Base-by-base conservation (phyloP, 768 basidiomycete species). In the Pleurotus cornucopiae region DNA sequence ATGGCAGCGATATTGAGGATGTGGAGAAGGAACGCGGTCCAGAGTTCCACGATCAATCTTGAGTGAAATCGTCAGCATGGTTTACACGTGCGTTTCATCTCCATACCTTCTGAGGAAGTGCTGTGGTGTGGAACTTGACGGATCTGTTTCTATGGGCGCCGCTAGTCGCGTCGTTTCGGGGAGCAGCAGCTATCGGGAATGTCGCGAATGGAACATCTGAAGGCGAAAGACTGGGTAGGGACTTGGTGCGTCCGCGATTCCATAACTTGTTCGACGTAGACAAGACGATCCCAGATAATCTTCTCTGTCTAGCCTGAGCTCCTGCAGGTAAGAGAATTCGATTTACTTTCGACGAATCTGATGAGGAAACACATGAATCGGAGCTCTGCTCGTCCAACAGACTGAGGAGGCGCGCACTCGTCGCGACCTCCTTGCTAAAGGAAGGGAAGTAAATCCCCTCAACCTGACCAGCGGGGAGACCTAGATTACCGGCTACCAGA, bases 1-100 rank as follows among this genome's bases (percentile, higher is more conserved):
- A 23, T 63, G 58, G 5, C 64, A 60, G 4, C 64, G 41, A 7
- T 58, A 63, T 14, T 53, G 58, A 25, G 66, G 64, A n/a, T 64
- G 62, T 14, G 66, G 65, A 6, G 54, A 55, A 16, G 51, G 51
- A 5, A 41, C n/a, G 25, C 16, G 16, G 16, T n/a, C 21, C 23
- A 12, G 11, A 6, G n/a, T 25, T 5, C 23, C 18, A 26, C 23
- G n/a, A 14, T 23, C 46, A 23, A 6, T 20, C 46, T 47, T 14
- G 6, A 13, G 30, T 34, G 30, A 34, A 11, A 34, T 34, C 30
- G 4, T 34, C 30, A 34, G 30, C 11, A 1, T 34, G 9, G 30
- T 34, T 34, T 34, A 11, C 30, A 34, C 9, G 30, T 11, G 30
- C 11, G 30, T 34, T 34, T 34, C 30, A 34, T 34, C 9, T 9